A percentile compares a stretch with the other conserved stretches of the same genome.
Evolutionary conservation across 129 eudicot genomes (phyloP).

Genomic region (Flaveria brownii): DNA sequence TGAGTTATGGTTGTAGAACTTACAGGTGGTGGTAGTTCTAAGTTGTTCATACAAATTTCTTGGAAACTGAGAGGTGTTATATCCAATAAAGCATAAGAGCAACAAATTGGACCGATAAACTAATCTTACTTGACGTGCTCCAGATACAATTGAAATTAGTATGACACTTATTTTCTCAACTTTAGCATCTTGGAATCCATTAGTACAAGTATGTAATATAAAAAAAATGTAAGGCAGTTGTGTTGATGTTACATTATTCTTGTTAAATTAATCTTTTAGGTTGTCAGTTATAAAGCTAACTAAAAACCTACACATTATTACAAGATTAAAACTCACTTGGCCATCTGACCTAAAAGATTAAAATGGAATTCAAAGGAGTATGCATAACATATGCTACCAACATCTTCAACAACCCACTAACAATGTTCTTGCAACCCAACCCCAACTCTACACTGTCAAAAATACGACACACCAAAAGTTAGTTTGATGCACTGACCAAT

Average conservation of each 20-base stretch:
- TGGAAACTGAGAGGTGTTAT: constrained; percentile 44
- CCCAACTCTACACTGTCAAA: constrained; percentile 65
- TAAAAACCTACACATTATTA: not conserved
- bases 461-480: constrained; percentile 19
- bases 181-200: constrained; percentile 52
- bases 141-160: constrained; percentile 43
- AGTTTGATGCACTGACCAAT: not conserved
- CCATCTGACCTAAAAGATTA: no score
- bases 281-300: not conserved
- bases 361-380: not conserved
- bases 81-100: constrained; percentile 56
- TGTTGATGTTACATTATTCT: not conserved
- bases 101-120: constrained; percentile 46
- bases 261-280: not conserved
- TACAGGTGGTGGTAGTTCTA: constrained; percentile 20
- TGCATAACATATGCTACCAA: constrained; percentile 46
- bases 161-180: constrained; percentile 50
- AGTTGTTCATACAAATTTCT: constrained; percentile 42
- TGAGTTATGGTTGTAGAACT: constrained; percentile 29
- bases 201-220: constrained; percentile 53
- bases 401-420: constrained; percentile 42
- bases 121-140: constrained; percentile 28
- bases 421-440: constrained; percentile 63
- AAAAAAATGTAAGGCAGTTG: not conserved
- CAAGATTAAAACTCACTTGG: no score